Base-by-base conservation (phyloP, 192 early-diverging fungal genomes). In the Linnemannia exigua region DNA sequence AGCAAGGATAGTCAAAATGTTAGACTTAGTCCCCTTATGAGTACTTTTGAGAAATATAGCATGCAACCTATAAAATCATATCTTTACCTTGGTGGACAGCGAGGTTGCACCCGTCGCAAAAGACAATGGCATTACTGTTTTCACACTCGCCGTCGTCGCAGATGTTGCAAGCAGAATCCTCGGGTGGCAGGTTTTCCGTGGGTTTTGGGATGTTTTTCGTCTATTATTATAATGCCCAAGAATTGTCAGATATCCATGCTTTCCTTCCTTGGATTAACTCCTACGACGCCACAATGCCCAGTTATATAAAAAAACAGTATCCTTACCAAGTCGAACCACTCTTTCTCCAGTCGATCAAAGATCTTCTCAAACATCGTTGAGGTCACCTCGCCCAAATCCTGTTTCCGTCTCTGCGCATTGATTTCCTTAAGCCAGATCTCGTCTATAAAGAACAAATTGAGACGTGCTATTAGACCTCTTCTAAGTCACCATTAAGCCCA, bases 61-160 rank as follows among this genome's bases (percentile, higher is more conserved):
- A 69, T 46, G 28, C 37, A 31, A 15, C 4, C n/a, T 63, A 25
- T 63, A 44, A 22, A 12, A 58, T 9, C 9, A 25, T 54, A 33
- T 68, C n/a, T 25, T 41, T 90, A 95, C 94, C 94, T 91, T 99
- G 99, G 90, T 99, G 99, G 14, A 99, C 99, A 3, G 98, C 98
- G 69, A 99, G 87, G 85, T 99, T 98, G 87, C 99, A 99, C 0
- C 99, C 99, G 88, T 99, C 99, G 90, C 99, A 99, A 80, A 98
- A 99, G 9, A 99, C 99, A 70, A 99, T 99, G 0, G 97, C 98
- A 82, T 99, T 99, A 84, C 95, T 95, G 87, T 99, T 99, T 89
- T 99, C 99, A 88, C 96, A 95, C 90, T 99, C 99, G n/a, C 97
- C 96, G 79, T 99, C 97, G 77, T 98, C 97, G 88, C 99, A 99